phyloP scores from a whole-genome alignment of 1,139 yeast genomes.

The Debaryomyces sp. region DNA sequence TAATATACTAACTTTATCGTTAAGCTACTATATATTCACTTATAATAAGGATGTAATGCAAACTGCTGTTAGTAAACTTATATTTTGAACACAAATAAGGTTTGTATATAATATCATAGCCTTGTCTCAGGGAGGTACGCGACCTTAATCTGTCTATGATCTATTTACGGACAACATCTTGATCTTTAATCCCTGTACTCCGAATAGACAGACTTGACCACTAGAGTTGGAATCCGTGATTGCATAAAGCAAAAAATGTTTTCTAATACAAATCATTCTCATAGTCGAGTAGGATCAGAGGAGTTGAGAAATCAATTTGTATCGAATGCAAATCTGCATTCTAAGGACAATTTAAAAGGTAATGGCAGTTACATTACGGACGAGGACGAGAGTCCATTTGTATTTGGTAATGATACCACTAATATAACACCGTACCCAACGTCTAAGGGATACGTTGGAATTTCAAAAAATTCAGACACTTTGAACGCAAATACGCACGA shows the following conservation, averaged over 20 bases:
- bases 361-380: conserved; percentile 5
- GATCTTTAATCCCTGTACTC: background rate
- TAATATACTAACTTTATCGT: conserved; percentile 3
- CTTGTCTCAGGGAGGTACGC: conserved; percentile 2
- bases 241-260: background rate
- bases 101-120: conserved; percentile 7
- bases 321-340: conserved; percentile 6
- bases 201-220: background rate
- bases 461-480: background rate
- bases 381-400: background rate
- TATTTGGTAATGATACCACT: background rate
- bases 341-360: background rate
- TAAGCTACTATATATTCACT: background rate
- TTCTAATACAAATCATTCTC: conserved; percentile 2
- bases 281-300: background rate
- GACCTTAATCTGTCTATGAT: background rate
- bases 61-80: background rate
- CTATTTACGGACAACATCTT: background rate
- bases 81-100: background rate
- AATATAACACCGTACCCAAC: background rate
- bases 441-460: background rate
- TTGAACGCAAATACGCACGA: conserved; percentile 2
- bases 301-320: conserved; percentile 10
- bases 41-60: background rate
- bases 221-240: background rate